A percentile compares a stretch with the other conserved stretches of the same genome.
phyloP scores from a whole-genome alignment of 768 basidiomycete species.

The Tulasnella sp. region DNA sequence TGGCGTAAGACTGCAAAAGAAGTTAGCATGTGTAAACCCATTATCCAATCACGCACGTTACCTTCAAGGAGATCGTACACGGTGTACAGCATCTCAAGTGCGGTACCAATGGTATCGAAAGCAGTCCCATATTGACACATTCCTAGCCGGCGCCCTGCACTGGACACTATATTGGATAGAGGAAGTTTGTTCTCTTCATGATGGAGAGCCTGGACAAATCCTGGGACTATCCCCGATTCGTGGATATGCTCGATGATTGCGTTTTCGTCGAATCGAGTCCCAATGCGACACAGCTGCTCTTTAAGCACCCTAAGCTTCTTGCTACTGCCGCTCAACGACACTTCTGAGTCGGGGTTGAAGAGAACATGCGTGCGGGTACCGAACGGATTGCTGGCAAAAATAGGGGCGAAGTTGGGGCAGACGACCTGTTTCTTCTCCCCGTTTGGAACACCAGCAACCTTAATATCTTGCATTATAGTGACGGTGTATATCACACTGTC shows the following conservation, averaged over 20 bases:
- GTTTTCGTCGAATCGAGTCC: neutral
- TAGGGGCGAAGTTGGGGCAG: neutral
- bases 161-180: neutral
- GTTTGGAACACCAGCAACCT: too few relatives aligned
- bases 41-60: neutral
- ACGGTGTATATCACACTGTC: neutral
- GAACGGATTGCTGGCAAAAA: neutral
- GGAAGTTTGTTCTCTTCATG: neutral
- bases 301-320: neutral
- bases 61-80: neutral
- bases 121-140: neutral
- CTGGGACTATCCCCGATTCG: neutral
- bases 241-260: neutral
- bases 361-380: neutral
- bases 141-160: neutral
- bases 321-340: neutral
- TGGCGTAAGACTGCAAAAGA: neutral
- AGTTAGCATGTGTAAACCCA: neutral
- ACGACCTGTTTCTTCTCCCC: neutral
- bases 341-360: neutral
- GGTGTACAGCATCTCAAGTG: neutral
- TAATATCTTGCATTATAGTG: neutral
- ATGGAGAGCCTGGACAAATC: neutral
- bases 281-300: neutral
- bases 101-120: neutral